These are phyloP conservation scores for Endotrypanum monterogeii DNA, from an alignment of 208 protist species.

Conservation along the genomic window DNA sequence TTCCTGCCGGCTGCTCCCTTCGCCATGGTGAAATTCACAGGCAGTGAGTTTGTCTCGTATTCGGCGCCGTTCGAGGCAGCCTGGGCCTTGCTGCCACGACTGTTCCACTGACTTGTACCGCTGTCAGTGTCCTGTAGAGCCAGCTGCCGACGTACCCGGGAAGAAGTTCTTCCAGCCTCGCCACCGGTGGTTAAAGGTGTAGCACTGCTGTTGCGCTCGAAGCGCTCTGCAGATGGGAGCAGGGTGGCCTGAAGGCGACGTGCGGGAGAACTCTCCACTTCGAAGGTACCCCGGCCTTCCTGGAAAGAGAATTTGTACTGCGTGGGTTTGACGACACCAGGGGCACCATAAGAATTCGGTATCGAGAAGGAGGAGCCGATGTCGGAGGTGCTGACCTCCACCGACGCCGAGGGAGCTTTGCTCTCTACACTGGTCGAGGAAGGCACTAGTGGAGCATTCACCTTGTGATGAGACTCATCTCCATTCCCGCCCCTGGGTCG, in stretches of 20 bases:
- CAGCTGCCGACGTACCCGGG: constrained; percentile 4
- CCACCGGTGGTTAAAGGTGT: not conserved
- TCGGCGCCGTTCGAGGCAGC: constrained; percentile 6
- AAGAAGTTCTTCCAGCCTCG: not conserved
- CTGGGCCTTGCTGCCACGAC: not conserved
- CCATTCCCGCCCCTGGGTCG: constrained; percentile 21
- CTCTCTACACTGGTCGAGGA: not conserved
- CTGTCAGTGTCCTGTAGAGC: constrained; percentile 15
- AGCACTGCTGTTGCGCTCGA: constrained; percentile 4
- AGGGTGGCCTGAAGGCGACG: constrained; percentile 8
- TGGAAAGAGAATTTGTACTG: constrained; percentile 62
- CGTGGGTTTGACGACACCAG: constrained; percentile 11
- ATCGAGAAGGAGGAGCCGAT: constrained; percentile 6
- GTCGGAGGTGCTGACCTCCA: not conserved
- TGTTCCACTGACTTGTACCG: not conserved
- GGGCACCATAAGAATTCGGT: not conserved
- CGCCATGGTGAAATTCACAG: constrained; percentile 44
- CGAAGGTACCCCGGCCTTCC: constrained; percentile 43
- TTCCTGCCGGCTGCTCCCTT: constrained; percentile 1
- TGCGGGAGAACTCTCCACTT: constrained; percentile 12
- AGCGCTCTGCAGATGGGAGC: constrained; percentile 19
- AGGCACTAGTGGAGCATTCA: not conserved
- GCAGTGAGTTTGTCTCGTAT: constrained; percentile 72
- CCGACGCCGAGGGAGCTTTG: not conserved
- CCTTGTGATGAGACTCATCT: not conserved